phyloP scores from a whole-genome alignment of 2,329 filamentous ascomycete genomes.

The Diaporthe helianthi region DNA sequence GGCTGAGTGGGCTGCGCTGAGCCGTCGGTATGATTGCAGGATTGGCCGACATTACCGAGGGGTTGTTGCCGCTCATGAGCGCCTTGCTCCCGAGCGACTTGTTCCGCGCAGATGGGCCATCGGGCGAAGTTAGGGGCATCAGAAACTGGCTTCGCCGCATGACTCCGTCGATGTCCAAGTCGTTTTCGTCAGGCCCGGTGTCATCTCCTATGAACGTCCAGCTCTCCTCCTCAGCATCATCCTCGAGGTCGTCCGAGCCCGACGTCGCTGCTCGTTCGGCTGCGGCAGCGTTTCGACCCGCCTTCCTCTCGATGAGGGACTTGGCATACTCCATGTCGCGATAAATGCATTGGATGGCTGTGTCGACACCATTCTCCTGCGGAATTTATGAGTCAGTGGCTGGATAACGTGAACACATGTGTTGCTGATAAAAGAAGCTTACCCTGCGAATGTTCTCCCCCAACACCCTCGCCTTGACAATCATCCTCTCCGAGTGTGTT shows the following conservation, averaged over 20 bases:
- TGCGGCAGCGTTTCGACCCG: conserved; percentile 55
- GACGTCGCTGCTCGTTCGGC: conserved; percentile 43
- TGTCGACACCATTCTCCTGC: conserved; percentile 89
- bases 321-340: conserved; percentile 93
- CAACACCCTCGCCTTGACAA: conserved; percentile 79
- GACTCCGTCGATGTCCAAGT: conserved; percentile 24
- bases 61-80: conserved; percentile 11
- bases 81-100: conserved; percentile 22
- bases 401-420: neutral
- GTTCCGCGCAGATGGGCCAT: neutral
- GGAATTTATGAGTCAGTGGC: conserved; percentile 37
- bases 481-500: conserved; percentile 90
- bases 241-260: conserved; percentile 52
- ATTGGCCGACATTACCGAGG: conserved; percentile 19
- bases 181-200: conserved; percentile 49
- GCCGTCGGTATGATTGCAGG: neutral
- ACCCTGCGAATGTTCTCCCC: conserved; percentile 89
- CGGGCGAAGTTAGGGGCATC: neutral
- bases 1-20: conserved; percentile 14
- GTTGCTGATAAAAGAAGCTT: conserved; percentile 45
- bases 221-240: conserved; percentile 77
- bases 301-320: conserved; percentile 75
- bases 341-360: conserved; percentile 90
- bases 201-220: conserved; percentile 86
- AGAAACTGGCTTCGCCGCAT: conserved; percentile 27